Evolutionary conservation across 139 green algal species (phyloP).

Genomic region (Micromonas commoda): DNA sequence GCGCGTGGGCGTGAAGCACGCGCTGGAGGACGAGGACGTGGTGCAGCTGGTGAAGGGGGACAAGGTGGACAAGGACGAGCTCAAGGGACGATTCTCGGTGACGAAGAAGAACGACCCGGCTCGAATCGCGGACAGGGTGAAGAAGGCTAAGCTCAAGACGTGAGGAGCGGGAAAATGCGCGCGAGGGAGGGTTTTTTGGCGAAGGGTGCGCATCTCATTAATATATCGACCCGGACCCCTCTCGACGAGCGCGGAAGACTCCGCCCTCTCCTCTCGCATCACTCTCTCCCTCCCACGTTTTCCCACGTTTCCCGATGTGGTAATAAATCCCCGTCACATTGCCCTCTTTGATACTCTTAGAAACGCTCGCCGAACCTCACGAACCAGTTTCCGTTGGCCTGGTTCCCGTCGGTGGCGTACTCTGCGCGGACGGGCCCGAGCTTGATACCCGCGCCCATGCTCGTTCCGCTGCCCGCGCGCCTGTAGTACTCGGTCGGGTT

Average conservation of each 20-base stretch:
- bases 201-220: not conserved
- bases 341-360: no score
- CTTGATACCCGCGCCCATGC: conserved; percentile 74
- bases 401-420: conserved; percentile 76
- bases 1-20: conserved; percentile 56
- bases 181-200: not conserved
- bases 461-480: conserved; percentile 66
- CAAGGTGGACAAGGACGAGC: conserved; percentile 46
- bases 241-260: no score
- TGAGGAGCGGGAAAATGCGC: conserved; percentile 37
- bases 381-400: conserved; percentile 59
- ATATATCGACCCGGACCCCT: no score
- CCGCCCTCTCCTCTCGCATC: no score
- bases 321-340: no score
- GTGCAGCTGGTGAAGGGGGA: conserved; percentile 95
- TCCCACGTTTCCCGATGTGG: no score
- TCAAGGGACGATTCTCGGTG: conserved; percentile 69
- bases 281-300: not conserved
- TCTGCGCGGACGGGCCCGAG: conserved; percentile 72
- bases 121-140: conserved; percentile 84
- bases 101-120: conserved; percentile 56
- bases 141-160: conserved; percentile 92
- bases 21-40: conserved; percentile 58
- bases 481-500: conserved; percentile 92
- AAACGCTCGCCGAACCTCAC: conserved; percentile 89